Conservation (phyloP, 176 grass and related monocot species). For the Zoysia pacifica region DNA sequence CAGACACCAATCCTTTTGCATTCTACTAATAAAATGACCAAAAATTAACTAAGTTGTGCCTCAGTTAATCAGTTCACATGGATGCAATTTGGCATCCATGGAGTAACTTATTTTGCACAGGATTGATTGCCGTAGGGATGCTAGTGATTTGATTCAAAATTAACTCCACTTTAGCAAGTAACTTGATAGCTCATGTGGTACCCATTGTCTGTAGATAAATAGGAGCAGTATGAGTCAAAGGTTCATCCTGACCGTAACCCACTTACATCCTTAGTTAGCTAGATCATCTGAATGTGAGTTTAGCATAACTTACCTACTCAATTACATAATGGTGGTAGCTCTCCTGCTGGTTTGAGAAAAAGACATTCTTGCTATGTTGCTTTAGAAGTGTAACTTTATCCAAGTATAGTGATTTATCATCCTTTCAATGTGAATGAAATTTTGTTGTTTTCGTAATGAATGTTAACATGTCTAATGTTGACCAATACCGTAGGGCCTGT, state of each 20-base stretch:
- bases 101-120: not conserved
- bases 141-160: not conserved
- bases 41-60: constrained; percentile 18
- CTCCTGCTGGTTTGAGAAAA: not conserved
- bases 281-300: not conserved
- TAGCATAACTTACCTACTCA: not conserved
- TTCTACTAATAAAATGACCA: constrained; percentile 7
- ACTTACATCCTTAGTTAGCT: too few relatives aligned
- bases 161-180: not conserved
- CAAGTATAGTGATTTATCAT: not conserved
- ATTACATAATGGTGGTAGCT: not conserved
- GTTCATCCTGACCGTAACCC: not conserved
- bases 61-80: not conserved
- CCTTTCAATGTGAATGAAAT: constrained; percentile 10
- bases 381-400: not conserved
- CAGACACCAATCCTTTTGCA: not conserved
- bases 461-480: not conserved
- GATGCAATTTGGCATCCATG: constrained; percentile 10
- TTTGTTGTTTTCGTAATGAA: constrained; percentile 10
- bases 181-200: not conserved
- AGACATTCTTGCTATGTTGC: not conserved
- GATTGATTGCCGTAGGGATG: not conserved
- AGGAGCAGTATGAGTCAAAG: not conserved
- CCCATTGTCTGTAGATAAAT: not conserved
- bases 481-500: constrained; percentile 3